Evolutionary conservation across 2,329 filamentous ascomycete species (phyloP).

Genomic region (Tolypocladium guangdongense): DNA sequence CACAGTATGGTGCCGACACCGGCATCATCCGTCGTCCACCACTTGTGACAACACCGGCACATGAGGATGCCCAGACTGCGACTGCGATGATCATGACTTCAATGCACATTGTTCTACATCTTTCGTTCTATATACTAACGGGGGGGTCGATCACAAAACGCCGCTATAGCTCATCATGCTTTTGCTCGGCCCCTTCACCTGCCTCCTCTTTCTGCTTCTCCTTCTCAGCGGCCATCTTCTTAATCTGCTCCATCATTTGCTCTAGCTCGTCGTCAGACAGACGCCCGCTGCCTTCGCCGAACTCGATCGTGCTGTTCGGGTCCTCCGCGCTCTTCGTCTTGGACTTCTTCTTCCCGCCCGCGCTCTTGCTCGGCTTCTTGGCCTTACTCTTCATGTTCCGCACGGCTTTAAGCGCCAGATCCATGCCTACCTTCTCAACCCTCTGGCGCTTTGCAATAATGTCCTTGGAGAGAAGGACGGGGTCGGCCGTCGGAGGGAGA

Average conservation of each 20-base stretch:
- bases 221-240: conserved; percentile 18
- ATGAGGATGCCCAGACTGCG: too few relatives aligned
- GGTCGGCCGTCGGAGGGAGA: conserved; percentile 60
- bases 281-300: conserved; percentile 22
- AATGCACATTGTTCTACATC: background rate
- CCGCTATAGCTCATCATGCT: conserved; percentile 25
- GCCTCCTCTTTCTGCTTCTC: conserved; percentile 14
- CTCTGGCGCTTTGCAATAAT: conserved; percentile 57
- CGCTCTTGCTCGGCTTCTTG: conserved; percentile 22
- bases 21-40: too few relatives aligned
- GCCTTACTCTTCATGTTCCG: conserved; percentile 31
- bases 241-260: conserved; percentile 31
- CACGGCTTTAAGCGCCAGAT: conserved; percentile 60
- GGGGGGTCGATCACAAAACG: background rate
- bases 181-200: conserved; percentile 14
- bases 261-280: conserved; percentile 37
- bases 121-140: background rate
- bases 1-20: background rate
- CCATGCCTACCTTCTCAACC: conserved; percentile 58
- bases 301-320: conserved; percentile 29
- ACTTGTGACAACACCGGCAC: too few relatives aligned
- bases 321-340: conserved; percentile 24
- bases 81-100: background rate
- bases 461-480: conserved; percentile 63
- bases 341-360: conserved; percentile 23